Evolutionary conservation across 2,329 filamentous ascomycete species (phyloP).

Genomic region (Sclerotinia minor): DNA sequence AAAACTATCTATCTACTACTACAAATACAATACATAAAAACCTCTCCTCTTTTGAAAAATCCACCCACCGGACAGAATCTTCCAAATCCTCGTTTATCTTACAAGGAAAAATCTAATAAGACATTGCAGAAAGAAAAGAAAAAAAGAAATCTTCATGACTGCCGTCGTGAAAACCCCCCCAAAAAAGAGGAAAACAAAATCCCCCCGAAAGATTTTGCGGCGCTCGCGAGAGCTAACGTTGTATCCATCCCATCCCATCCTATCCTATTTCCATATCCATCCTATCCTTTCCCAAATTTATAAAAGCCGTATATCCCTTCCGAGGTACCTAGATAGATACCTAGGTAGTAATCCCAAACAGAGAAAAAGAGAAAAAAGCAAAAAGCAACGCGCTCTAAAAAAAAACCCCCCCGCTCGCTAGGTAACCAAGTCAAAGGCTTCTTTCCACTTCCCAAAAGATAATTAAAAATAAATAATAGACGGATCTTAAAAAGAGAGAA

Average conservation of each 20-base stretch:
- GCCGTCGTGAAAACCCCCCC: not conserved
- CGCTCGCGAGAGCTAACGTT: conserved; percentile 23
- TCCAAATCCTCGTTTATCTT: not conserved
- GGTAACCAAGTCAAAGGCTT: not conserved
- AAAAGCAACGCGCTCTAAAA: not conserved
- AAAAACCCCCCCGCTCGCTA: not conserved
- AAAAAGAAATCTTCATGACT: not conserved
- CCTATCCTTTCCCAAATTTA: not conserved
- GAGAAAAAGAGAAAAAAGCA: not conserved
- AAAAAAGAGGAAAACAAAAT: not conserved
- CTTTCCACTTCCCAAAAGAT: not conserved
- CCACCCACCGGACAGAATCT: not conserved
- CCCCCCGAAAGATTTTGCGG: conserved; percentile 1
- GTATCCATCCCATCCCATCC: not conserved
- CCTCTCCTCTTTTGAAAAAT: not conserved
- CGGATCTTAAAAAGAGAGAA: not conserved
- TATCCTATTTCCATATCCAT: not conserved
- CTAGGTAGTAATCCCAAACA: not conserved
- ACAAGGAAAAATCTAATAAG: conserved; percentile 7
- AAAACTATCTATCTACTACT: not conserved
- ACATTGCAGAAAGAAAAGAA: not conserved
- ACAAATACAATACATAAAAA: not conserved
- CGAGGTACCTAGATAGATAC: not conserved
- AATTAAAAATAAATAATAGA: conserved; percentile 4
- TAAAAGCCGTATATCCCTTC: not conserved